phyloP scores from a whole-genome alignment of 2,329 filamentous ascomycete species.

The Diaporthe sp. region DNA sequence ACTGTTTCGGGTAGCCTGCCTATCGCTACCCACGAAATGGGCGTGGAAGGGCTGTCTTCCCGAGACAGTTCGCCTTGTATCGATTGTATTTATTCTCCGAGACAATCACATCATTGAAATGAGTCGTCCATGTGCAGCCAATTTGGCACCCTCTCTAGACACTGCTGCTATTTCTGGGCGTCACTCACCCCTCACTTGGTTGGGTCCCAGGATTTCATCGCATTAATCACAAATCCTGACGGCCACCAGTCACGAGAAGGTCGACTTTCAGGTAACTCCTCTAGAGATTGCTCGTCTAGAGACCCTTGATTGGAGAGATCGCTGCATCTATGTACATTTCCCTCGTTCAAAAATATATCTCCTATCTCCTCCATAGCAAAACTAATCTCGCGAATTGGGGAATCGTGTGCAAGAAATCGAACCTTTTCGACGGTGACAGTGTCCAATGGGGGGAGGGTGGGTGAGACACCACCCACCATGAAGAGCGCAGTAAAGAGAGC shows the following conservation, averaged over 20 bases:
- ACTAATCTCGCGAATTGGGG: neutral
- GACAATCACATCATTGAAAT: neutral
- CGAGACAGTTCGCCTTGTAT: conserved; percentile 19
- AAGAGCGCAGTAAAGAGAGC: neutral
- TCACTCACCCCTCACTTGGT: no score
- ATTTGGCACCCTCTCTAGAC: neutral
- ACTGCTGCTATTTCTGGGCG: no score
- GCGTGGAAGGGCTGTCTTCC: neutral
- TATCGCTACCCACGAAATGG: neutral
- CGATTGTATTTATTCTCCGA: neutral
- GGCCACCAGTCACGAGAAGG: neutral
- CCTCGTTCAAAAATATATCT: neutral
- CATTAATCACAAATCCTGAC: no score
- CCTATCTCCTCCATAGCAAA: no score
- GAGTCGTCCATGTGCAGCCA: neutral
- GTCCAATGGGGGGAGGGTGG: neutral
- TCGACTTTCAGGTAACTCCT: neutral
- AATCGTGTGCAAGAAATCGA: neutral
- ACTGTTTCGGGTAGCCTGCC: neutral
- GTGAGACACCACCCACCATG: neutral
- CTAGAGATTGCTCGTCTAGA: neutral
- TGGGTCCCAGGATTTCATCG: neutral
- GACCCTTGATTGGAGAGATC: neutral
- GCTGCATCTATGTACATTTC: conserved; percentile 9
- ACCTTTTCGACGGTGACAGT: neutral